These are phyloP conservation scores for Immersiporthe knoxdaviesiana DNA, from an alignment of 2,329 filamentous ascomycete genomes.

Conservation along the genomic window DNA sequence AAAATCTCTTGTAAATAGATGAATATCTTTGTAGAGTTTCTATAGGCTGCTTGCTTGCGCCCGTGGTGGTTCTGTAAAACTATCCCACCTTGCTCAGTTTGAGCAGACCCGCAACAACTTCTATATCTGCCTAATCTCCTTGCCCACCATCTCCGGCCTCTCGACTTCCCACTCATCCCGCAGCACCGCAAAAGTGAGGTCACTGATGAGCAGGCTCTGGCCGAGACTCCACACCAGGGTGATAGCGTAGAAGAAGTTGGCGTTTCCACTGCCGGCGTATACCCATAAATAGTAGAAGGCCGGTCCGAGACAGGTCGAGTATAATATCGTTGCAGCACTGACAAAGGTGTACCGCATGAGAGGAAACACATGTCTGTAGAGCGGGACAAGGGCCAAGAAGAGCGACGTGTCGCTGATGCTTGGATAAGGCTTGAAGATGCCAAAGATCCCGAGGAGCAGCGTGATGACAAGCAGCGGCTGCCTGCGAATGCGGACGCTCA, in stretches of 20 bases:
- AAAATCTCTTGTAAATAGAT: too few species aligned
- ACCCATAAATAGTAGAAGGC: conserved; percentile 98
- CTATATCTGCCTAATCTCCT: conserved; percentile 78
- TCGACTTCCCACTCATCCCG: conserved; percentile 94
- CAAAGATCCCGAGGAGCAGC: conserved; percentile 84
- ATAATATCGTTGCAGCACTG: conserved; percentile 79
- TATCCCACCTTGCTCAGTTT: too few species aligned
- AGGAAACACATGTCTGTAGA: conserved; percentile 91
- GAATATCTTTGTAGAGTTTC: neutral
- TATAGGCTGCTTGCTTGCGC: neutral
- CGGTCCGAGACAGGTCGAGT: conserved; percentile 85
- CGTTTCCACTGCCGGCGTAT: conserved; percentile 95
- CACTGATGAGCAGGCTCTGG: conserved; percentile 82
- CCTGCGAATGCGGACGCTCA: conserved; percentile 78
- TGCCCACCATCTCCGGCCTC: conserved; percentile 85
- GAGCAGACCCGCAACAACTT: neutral
- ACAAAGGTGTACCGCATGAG: conserved; percentile 94
- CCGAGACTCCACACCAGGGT: conserved; percentile 97
- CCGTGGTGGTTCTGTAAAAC: neutral
- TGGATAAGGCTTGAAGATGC: conserved; percentile 96
- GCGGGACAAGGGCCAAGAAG: conserved; percentile 79
- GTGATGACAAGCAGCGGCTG: conserved; percentile 87
- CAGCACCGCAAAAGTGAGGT: conserved; percentile 84
- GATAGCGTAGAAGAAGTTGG: conserved; percentile 99
- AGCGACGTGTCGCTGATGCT: conserved; percentile 88